Conservation (phyloP, 2,329 filamentous ascomycete genomes). For the Stemphylium vesicarium region DNA sequence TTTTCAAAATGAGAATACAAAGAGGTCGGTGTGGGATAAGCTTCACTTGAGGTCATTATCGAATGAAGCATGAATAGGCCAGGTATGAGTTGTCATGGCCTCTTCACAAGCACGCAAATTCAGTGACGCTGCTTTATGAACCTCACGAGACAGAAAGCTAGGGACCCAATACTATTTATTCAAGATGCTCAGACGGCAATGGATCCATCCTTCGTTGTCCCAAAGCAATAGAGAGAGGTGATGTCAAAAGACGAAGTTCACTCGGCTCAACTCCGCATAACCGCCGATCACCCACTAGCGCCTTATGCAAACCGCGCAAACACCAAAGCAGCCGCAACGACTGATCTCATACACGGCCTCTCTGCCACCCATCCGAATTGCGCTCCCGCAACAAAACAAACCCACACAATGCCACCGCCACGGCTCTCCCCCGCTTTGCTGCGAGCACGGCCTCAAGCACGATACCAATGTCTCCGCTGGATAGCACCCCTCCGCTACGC, state of each 20-base stretch:
- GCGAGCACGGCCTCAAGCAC: conserved; percentile 29
- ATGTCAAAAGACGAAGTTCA: neutral
- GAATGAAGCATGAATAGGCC: too few relatives aligned
- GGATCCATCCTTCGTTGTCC: too few relatives aligned
- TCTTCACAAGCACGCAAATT: too few relatives aligned
- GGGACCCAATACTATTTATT: too few relatives aligned
- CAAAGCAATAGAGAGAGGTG: neutral
- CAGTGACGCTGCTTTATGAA: too few relatives aligned
- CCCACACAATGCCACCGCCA: conserved; percentile 35
- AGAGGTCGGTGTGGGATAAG: too few relatives aligned
- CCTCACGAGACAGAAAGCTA: too few relatives aligned
- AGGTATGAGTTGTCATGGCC: too few relatives aligned
- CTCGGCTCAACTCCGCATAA: conserved; percentile 9
- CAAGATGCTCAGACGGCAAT: too few relatives aligned
- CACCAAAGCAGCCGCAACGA: conserved; percentile 20
- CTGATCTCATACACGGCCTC: conserved; percentile 24
- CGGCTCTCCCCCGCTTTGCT: conserved; percentile 30
- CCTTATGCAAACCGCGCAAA: conserved; percentile 33
- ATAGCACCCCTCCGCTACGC: conserved; percentile 28
- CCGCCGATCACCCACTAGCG: conserved; percentile 5
- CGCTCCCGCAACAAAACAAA: conserved; percentile 5
- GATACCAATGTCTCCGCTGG: conserved; percentile 32
- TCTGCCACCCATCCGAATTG: conserved; percentile 8
- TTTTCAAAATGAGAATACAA: too few relatives aligned
- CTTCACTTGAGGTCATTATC: too few relatives aligned